Base-by-base conservation (phyloP, 768 basidiomycete genomes). In the Favolaschia claudopus region DNA sequence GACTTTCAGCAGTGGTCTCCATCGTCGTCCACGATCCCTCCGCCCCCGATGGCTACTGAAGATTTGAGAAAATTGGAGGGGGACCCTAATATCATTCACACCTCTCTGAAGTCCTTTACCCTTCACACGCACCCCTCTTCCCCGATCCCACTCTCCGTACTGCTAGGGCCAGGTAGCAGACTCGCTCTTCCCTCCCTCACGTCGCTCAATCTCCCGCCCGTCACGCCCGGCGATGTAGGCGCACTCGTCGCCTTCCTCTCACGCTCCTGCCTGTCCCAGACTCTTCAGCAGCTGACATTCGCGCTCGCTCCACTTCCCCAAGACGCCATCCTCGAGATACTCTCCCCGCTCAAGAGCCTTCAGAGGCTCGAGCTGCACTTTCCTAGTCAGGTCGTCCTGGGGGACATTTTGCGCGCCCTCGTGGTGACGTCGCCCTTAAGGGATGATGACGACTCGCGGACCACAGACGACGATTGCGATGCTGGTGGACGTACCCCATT, bases 41-140 rank as follows among this genome's bases (percentile, higher is more conserved):
- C n/a, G n/a, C n/a, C n/a, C n/a, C n/a, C n/a, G n/a, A n/a, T n/a
- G n/a, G n/a, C n/a, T n/a, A n/a, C n/a, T n/a, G n/a, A n/a, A n/a
- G n/a, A n/a, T n/a, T n/a, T n/a, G n/a, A n/a, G n/a, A n/a, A n/a
- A n/a, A n/a, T n/a, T n/a, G 29, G 29, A 1, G 5, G 2, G 7
- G 50, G 25, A 22, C 28, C 29, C 27, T 22, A 24, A n/a, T n/a
- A n/a, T n/a, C 51, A 15, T 33, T 2, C 39, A 34, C 31, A 10
- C 39, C 5, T 22, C 38, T 40, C 40, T 53, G 20, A 2, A 14
- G 14, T 42, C 38, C 12, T 40, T 53, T 15, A 34, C 31, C 20
- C 14, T 53, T 7, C 51, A 43, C 20, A 32, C 51, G 9, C 51
- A 53, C 51, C 51, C 51, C 31, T 38, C 51, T 15, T 12, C 37